A percentile compares a stretch with the other conserved stretches of the same genome.
These are phyloP conservation scores for Trametes maxima DNA, from an alignment of 768 basidiomycete species.

Conservation along the genomic window DNA sequence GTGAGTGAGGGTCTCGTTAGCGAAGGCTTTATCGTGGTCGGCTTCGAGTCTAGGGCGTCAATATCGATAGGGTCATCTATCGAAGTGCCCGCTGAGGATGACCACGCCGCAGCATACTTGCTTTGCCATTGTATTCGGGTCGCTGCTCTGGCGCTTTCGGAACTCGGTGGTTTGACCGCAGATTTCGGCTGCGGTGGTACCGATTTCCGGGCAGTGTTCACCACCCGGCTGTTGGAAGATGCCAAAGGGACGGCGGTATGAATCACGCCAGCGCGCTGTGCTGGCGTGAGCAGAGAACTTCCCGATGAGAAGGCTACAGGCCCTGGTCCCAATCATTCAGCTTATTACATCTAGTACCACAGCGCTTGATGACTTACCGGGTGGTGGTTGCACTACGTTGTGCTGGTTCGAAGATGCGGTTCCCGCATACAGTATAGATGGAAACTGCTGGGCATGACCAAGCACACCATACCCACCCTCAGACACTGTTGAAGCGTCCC, in stretches of 20 bases:
- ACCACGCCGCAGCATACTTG: background rate
- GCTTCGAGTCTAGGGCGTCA: background rate
- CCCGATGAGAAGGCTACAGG: constrained; percentile 5
- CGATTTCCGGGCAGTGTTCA: background rate
- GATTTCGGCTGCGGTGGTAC: background rate
- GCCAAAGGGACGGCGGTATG: background rate
- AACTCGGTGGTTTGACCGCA: background rate
- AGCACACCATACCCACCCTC: background rate
- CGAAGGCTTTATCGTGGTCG: background rate
- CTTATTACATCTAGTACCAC: background rate
- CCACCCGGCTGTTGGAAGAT: constrained; percentile 3
- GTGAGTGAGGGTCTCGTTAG: background rate
- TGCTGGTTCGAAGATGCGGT: background rate
- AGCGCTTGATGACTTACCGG: background rate
- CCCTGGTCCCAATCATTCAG: background rate
- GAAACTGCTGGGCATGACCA: constrained; percentile 21
- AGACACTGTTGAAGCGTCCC: background rate
- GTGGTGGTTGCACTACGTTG: background rate
- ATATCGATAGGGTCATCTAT: constrained; percentile 13
- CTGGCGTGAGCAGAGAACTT: constrained; percentile 1
- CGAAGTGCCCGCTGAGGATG: background rate
- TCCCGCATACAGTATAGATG: background rate
- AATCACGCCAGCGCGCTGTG: background rate
- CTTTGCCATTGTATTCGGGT: no score
- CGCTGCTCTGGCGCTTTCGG: no score